phyloP scores from a whole-genome alignment of 2,329 filamentous ascomycete genomes.

The Pseudocercospora fijiensis region DNA sequence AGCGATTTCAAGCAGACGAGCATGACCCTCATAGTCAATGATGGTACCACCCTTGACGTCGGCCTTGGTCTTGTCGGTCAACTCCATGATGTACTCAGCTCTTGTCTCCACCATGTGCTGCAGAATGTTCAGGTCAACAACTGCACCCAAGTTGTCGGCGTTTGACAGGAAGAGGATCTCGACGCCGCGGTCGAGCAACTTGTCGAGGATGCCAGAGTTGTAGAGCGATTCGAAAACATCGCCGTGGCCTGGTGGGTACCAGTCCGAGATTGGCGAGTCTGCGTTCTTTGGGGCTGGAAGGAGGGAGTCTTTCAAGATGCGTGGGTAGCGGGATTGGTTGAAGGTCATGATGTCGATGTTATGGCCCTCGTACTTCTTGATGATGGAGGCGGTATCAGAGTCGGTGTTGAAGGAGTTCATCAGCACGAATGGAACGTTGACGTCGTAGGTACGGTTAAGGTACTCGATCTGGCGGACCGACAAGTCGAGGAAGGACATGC shows the following conservation, averaged over 20 bases:
- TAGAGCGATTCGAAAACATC: conserved; percentile 99
- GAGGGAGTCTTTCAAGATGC: conserved; percentile 96
- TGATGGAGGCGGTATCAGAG: conserved; percentile 95
- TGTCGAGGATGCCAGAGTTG: conserved; percentile 97
- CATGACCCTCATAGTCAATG: conserved; percentile 97
- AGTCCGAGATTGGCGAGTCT: conserved; percentile 86
- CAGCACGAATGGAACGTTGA: conserved; percentile 96
- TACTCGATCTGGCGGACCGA: conserved; percentile 99
- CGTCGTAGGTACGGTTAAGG: conserved; percentile 95
- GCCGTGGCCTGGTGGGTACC: conserved; percentile 98
- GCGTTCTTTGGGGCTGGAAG: conserved; percentile 90
- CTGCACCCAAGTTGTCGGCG: conserved; percentile 96
- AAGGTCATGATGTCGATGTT: conserved; percentile 99
- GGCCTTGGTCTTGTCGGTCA: conserved; percentile 99
- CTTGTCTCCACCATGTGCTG: conserved; percentile 99
- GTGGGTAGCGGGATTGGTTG: conserved; percentile 98
- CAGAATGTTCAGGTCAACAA: conserved; percentile 95
- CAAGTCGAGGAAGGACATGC: conserved; percentile 99
- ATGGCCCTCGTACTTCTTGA: conserved; percentile 99
- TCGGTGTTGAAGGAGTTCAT: conserved; percentile 99
- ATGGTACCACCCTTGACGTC: conserved; percentile 99
- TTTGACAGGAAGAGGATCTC: conserved; percentile 99
- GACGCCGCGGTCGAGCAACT: conserved; percentile 90
- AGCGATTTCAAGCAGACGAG: conserved; percentile 95
- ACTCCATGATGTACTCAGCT: conserved; percentile 98